A percentile compares a stretch with the other conserved stretches of the same genome.
These are phyloP conservation scores for Coix lacrymajobi DNA, from an alignment of 176 grass and related monocot genomes.

Conservation along the genomic window DNA sequence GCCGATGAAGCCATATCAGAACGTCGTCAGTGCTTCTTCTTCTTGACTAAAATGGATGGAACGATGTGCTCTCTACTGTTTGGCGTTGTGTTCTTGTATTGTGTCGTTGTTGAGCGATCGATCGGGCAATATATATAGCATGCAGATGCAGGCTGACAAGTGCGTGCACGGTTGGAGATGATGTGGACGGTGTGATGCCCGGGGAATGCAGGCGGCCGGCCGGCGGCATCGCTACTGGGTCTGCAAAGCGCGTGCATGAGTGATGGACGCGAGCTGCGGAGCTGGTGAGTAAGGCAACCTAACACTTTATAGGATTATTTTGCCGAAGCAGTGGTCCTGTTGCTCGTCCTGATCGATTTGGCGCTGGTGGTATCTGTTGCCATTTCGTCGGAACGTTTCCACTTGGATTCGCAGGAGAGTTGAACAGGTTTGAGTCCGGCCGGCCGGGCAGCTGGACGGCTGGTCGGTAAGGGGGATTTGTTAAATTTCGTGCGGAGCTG, in stretches of 20 bases:
- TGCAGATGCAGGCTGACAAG: neutral
- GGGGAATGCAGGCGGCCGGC: neutral
- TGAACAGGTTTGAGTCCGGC: neutral
- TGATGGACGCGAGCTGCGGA: neutral
- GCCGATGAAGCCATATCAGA: constrained; percentile 5
- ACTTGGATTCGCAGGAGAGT: constrained; percentile 3
- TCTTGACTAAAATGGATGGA: neutral
- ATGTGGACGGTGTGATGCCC: neutral
- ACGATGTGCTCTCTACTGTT: too few species aligned
- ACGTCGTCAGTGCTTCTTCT: neutral
- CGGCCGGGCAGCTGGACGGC: neutral
- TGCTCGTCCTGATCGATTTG: neutral
- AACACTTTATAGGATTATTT: neutral
- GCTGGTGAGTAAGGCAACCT: neutral
- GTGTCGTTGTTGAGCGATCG: neutral
- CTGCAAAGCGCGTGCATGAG: constrained; percentile 14
- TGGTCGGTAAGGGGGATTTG: too few species aligned
- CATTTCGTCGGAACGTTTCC: neutral
- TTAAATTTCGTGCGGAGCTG: neutral
- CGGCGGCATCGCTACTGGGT: neutral
- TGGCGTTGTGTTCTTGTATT: neutral
- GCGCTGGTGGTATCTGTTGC: neutral
- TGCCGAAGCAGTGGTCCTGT: neutral
- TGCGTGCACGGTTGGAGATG: constrained; percentile 1
- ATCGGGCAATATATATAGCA: neutral